Evolutionary conservation across 2,329 filamentous ascomycete species (phyloP).

Genomic region (Grosmannia serpens): DNA sequence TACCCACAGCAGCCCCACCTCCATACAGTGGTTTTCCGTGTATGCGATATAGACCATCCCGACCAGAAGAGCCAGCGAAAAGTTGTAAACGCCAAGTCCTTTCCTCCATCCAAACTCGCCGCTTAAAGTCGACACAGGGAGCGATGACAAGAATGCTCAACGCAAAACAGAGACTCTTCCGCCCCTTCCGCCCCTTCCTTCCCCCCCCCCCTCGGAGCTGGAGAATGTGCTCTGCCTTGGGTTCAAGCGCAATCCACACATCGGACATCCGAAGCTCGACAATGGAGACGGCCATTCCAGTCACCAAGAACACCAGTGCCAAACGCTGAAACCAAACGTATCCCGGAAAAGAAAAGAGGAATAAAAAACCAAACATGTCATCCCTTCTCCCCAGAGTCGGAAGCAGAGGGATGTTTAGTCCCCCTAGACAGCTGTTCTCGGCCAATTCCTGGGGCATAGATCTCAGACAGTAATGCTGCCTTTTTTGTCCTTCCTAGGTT

Average conservation of each 20-base stretch:
- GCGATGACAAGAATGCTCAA: neutral
- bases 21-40: neutral
- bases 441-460: neutral
- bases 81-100: conserved; percentile 2
- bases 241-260: neutral
- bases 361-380: neutral
- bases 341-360: conserved; percentile 1
- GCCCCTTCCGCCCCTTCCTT: neutral
- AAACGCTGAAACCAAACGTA: conserved; percentile 4
- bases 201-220: neutral
- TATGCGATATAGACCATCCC: neutral
- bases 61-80: conserved; percentile 1
- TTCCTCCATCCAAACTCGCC: neutral
- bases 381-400: neutral
- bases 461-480: conserved; percentile 4
- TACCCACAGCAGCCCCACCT: neutral
- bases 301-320: conserved; percentile 6
- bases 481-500: conserved; percentile 75
- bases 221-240: neutral
- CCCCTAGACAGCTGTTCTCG: neutral
- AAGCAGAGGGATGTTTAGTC: neutral
- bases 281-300: neutral
- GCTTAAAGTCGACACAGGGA: neutral
- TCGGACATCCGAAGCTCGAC: neutral
- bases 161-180: neutral